Percentiles rank a stretch among this genome's conserved stretches.
Evolutionary conservation across 2,329 filamentous ascomycete species (phyloP).

Genomic region (Colletotrichum coccodes): DNA sequence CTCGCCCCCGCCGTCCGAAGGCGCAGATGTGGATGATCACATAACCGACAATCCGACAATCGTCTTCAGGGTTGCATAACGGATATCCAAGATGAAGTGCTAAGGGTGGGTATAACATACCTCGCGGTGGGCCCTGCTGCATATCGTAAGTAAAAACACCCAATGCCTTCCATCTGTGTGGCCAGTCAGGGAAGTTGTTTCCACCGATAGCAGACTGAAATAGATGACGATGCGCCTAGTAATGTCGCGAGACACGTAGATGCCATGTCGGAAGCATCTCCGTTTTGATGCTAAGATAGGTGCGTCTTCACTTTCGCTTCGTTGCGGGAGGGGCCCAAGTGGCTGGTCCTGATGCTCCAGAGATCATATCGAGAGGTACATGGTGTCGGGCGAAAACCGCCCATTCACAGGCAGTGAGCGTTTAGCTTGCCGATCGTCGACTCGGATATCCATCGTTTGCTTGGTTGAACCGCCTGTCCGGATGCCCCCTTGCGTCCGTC

Average conservation of each 20-base stretch:
- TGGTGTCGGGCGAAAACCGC: not conserved
- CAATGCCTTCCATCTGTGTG: slow-evolving; percentile 7
- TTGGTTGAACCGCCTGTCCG: not conserved
- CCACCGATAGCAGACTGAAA: not conserved
- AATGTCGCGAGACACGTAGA: slow-evolving; percentile 8
- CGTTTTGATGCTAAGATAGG: not conserved
- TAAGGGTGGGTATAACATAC: slow-evolving; percentile 5
- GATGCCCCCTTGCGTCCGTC: not conserved
- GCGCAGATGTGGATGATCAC: not conserved
- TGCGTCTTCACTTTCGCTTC: not conserved
- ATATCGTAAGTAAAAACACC: slow-evolving; percentile 1
- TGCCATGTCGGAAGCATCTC: slow-evolving; percentile 3
- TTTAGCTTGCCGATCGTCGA: not conserved
- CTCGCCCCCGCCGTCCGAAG: slow-evolving; percentile 8
- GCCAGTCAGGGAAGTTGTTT: not conserved
- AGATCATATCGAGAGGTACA: not conserved
- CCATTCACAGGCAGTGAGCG: not conserved
- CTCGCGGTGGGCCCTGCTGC: slow-evolving; percentile 5
- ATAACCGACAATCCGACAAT: not conserved
- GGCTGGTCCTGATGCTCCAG: not conserved
- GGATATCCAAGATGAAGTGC: not conserved
- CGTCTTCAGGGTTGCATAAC: not conserved
- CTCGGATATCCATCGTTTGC: not conserved
- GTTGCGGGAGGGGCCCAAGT: not conserved
- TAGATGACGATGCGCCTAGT: slow-evolving; percentile 22